Conservation (phyloP, 192 early-diverging fungal genomes). For the Linnemannia hyalina region DNA sequence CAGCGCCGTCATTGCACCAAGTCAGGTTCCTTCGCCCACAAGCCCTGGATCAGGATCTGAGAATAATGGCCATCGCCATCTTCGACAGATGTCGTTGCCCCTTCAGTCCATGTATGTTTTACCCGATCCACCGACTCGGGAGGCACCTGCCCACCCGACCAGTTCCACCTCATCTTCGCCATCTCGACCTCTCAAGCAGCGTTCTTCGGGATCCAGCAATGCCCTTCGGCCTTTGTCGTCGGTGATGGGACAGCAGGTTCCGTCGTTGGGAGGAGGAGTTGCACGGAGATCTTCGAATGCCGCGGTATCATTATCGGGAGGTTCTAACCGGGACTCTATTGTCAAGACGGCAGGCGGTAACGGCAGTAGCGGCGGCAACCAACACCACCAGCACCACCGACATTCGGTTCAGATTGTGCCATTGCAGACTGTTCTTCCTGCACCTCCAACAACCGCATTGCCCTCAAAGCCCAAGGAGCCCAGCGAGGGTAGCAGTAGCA, state of each 20-base stretch:
- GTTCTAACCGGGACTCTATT: slow-evolving; percentile 22
- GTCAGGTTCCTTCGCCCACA: neutral
- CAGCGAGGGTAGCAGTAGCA: neutral
- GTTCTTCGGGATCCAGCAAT: neutral
- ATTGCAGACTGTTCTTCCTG: slow-evolving; percentile 20
- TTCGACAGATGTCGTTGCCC: slow-evolving; percentile 42
- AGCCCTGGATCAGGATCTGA: neutral
- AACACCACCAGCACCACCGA: neutral
- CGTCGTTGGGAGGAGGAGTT: slow-evolving; percentile 42
- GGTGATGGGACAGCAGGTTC: slow-evolving; percentile 4
- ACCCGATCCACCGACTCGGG: slow-evolving; percentile 38
- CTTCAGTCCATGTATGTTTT: slow-evolving; percentile 39
- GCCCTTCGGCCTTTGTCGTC: slow-evolving; percentile 45
- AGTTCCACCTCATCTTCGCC: neutral
- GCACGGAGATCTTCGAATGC: slow-evolving; percentile 27
- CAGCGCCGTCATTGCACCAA: slow-evolving; percentile 3
- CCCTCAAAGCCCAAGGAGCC: slow-evolving; percentile 30
- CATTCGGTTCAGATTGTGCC: slow-evolving; percentile 5
- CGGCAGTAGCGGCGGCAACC: neutral
- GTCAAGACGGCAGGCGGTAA: neutral
- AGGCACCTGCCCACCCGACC: slow-evolving; percentile 33
- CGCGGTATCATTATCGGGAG: neutral
- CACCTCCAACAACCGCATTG: slow-evolving; percentile 43
- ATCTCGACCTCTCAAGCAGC: slow-evolving; percentile 14
- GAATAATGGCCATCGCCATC: neutral